These are phyloP conservation scores for Apiospora hydei DNA, from an alignment of 2,329 filamentous ascomycete species.

Conservation along the genomic window DNA sequence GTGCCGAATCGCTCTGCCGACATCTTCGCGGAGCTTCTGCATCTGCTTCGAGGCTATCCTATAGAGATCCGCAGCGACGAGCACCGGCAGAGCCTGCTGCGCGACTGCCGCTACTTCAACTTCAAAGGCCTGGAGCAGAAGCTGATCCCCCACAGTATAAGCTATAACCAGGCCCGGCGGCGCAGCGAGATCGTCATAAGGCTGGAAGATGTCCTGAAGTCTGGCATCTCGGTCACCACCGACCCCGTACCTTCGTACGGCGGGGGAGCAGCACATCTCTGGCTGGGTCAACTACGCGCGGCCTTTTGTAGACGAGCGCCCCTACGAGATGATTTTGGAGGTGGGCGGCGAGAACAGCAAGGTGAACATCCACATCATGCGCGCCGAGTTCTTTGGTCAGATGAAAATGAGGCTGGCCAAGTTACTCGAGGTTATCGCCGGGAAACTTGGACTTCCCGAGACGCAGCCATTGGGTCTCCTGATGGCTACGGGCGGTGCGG, in stretches of 20 bases:
- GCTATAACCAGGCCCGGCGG: slow-evolving; percentile 73
- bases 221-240: slow-evolving; percentile 72
- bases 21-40: slow-evolving; percentile 82
- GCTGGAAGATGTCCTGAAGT: slow-evolving; percentile 87
- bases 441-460: slow-evolving; percentile 76
- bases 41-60: slow-evolving; percentile 83
- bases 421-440: slow-evolving; percentile 81
- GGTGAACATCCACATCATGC: slow-evolving; percentile 48
- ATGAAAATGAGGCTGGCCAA: slow-evolving; percentile 74
- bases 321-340: slow-evolving; percentile 81
- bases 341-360: slow-evolving; percentile 71
- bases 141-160: slow-evolving; percentile 78
- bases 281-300: slow-evolving; percentile 80
- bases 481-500: slow-evolving; percentile 69
- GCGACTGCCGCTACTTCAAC: slow-evolving; percentile 92
- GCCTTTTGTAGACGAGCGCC: slow-evolving; percentile 80
- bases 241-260: slow-evolving; percentile 48
- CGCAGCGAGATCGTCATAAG: slow-evolving; percentile 80
- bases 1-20: slow-evolving; percentile 85
- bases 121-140: slow-evolving; percentile 90
- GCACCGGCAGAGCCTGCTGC: slow-evolving; percentile 79
- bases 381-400: slow-evolving; percentile 78
- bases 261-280: slow-evolving; percentile 40
- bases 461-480: slow-evolving; percentile 69
- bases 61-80: slow-evolving; percentile 76